Evolutionary conservation across 2,329 filamentous ascomycete genomes (phyloP).

Genomic region (Clonostachys byssicola): DNA sequence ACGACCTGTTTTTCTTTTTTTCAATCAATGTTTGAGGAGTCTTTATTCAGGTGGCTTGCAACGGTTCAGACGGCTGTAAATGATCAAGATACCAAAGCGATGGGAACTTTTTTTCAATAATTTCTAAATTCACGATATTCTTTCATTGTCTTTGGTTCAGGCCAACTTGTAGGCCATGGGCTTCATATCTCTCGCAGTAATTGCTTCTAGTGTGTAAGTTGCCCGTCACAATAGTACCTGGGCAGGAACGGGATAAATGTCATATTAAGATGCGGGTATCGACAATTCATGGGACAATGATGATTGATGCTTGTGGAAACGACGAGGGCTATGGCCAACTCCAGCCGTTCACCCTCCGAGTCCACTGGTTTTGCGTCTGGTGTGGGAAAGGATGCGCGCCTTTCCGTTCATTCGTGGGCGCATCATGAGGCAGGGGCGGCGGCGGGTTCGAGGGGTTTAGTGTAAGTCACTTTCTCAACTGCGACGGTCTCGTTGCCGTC

Average conservation of each 20-base stretch:
- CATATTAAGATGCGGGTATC: no score
- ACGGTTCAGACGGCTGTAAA: conserved; percentile 1
- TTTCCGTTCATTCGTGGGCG: no score
- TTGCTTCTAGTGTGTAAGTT: conserved; percentile 6
- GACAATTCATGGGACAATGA: not conserved
- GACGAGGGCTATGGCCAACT: no score
- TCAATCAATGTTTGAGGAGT: conserved; percentile 1
- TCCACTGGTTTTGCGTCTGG: no score
- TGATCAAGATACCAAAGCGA: conserved; percentile 6
- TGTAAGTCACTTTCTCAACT: conserved; percentile 83
- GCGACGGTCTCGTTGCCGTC: conserved; percentile 75
- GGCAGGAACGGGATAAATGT: no score
- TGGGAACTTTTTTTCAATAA: conserved; percentile 8
- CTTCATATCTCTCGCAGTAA: no score
- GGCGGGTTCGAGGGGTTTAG: conserved; percentile 63
- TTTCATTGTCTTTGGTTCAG: no score
- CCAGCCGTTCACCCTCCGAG: no score
- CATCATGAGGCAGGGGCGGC: no score
- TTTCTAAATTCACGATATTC: conserved; percentile 3
- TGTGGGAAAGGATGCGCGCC: no score
- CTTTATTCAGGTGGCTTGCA: not conserved
- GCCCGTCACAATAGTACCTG: conserved; percentile 28
- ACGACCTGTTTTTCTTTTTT: conserved; percentile 3
- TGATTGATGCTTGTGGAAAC: conserved; percentile 9
- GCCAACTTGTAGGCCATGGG: no score